Percentiles rank a stretch among this genome's conserved stretches.
Conservation (phyloP, 192 early-diverging fungal species). For the Gaertneriomyces semiglobifer region DNA sequence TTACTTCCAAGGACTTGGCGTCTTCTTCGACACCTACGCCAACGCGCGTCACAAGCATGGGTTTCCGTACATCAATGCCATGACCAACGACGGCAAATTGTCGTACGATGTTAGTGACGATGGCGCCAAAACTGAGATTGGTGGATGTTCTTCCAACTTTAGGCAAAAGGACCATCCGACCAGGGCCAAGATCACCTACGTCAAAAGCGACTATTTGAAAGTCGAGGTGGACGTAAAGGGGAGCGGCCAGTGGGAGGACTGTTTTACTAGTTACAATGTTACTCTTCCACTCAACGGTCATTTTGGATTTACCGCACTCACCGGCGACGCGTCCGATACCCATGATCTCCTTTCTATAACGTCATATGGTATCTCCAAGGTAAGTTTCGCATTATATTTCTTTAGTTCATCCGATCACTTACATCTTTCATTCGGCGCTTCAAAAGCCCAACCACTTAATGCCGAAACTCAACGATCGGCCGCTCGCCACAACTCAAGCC, state of each 20-base stretch:
- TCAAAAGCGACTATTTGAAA: slow-evolving; percentile 60
- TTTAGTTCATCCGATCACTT: neutral
- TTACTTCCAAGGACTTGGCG: slow-evolving; percentile 84
- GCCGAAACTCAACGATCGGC: slow-evolving; percentile 11
- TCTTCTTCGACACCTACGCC: slow-evolving; percentile 97
- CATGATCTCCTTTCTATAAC: slow-evolving; percentile 41
- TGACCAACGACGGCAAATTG: slow-evolving; percentile 88
- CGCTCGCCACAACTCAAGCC: neutral
- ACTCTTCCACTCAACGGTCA: slow-evolving; percentile 75
- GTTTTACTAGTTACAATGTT: slow-evolving; percentile 77
- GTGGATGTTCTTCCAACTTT: slow-evolving; percentile 65
- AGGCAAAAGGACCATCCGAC: slow-evolving; percentile 61
- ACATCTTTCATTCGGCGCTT: neutral
- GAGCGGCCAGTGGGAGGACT: slow-evolving; percentile 71
- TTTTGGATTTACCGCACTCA: slow-evolving; percentile 88
- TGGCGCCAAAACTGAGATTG: slow-evolving; percentile 64
- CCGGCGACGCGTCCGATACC: slow-evolving; percentile 75
- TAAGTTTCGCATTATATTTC: slow-evolving; percentile 12
- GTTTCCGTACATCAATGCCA: slow-evolving; percentile 89
- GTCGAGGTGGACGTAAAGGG: slow-evolving; percentile 55
- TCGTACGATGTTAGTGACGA: slow-evolving; percentile 83
- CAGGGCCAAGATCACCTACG: slow-evolving; percentile 69
- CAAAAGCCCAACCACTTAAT: neutral
- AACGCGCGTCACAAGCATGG: slow-evolving; percentile 70
- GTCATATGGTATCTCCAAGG: slow-evolving; percentile 37